A percentile compares a stretch with the other conserved stretches of the same genome.
phyloP scores from a whole-genome alignment of 2,329 filamentous ascomycete genomes.

The Botrytis paeoniae region DNA sequence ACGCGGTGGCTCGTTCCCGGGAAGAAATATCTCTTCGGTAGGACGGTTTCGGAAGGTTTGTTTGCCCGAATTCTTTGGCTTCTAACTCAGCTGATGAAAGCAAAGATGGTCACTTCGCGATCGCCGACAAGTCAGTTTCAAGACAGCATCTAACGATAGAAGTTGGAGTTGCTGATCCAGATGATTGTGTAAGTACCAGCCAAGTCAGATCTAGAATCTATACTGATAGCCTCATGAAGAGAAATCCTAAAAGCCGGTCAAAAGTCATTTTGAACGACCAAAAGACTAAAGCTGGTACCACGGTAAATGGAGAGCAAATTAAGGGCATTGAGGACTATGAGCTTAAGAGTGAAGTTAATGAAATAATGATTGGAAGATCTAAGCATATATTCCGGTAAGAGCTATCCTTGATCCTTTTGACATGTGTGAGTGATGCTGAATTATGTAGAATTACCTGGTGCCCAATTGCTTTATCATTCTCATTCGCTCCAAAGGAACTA shows the following conservation, averaged over 20 bases:
- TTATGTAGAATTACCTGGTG: conserved; percentile 69
- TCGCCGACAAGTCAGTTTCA: conserved; percentile 80
- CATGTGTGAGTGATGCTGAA: conserved; percentile 4
- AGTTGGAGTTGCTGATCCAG: conserved; percentile 61
- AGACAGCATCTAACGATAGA: conserved; percentile 81
- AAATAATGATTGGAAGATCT: conserved; percentile 70
- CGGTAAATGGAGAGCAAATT: conserved; percentile 69
- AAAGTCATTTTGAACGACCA: conserved; percentile 72
- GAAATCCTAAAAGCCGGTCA: conserved; percentile 49
- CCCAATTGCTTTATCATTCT: conserved; percentile 78
- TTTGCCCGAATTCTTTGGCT: not conserved
- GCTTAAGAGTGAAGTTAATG: conserved; percentile 57
- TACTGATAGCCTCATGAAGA: conserved; percentile 20
- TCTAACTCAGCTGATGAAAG: not conserved
- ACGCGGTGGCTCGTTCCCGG: conserved; percentile 83
- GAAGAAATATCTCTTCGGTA: conserved; percentile 80
- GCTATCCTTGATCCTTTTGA: conserved; percentile 9
- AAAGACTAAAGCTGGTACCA: conserved; percentile 80
- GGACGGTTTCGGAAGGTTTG: conserved; percentile 65
- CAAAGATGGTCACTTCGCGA: conserved; percentile 62
- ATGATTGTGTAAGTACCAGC: conserved; percentile 57
- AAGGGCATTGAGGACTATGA: conserved; percentile 55
- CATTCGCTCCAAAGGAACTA: conserved; percentile 67
- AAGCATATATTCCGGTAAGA: conserved; percentile 58
- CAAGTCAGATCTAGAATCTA: conserved; percentile 10